Conservation (phyloP, 208 protist species). For the Borovskyia barvae region DNA sequence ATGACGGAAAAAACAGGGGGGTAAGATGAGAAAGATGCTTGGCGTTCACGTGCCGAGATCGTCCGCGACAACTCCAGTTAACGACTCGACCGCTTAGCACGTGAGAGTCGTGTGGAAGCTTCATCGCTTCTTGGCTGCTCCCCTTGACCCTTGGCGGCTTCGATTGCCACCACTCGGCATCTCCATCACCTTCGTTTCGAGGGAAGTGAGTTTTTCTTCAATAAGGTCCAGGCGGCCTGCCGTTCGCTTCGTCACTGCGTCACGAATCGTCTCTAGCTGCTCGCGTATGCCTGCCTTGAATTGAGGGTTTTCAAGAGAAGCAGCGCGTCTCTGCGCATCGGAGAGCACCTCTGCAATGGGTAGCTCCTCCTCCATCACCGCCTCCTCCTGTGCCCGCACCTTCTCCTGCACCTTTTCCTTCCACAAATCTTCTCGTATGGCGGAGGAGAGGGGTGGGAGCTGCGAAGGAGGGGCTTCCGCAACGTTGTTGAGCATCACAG, state of each 20-base stretch:
- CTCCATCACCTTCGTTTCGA: constrained; percentile 78
- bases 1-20: too few relatives aligned
- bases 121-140: constrained; percentile 34
- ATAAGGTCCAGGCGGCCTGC: constrained; percentile 62
- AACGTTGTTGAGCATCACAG: constrained; percentile 41
- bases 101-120: background rate
- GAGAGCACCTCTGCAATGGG: constrained; percentile 39
- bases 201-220: constrained; percentile 61
- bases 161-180: constrained; percentile 12
- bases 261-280: constrained; percentile 75
- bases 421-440: constrained; percentile 61
- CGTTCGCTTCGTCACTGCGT: constrained; percentile 54
- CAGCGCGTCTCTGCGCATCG: constrained; percentile 34
- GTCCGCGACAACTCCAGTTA: too few relatives aligned
- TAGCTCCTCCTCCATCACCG: constrained; percentile 39
- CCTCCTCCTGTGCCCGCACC: constrained; percentile 52
- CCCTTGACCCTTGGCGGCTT: constrained; percentile 19
- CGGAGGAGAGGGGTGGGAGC: constrained; percentile 57
- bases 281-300: constrained; percentile 74
- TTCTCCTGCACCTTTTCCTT: constrained; percentile 65
- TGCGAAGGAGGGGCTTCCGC: constrained; percentile 51
- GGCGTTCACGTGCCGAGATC: too few relatives aligned
- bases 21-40: too few relatives aligned
- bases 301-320: constrained; percentile 44
- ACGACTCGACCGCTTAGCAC: too few relatives aligned